Evolutionary conservation across 2,329 filamentous ascomycete genomes (phyloP).

Genomic region (Hypoxylon rubiginosum): DNA sequence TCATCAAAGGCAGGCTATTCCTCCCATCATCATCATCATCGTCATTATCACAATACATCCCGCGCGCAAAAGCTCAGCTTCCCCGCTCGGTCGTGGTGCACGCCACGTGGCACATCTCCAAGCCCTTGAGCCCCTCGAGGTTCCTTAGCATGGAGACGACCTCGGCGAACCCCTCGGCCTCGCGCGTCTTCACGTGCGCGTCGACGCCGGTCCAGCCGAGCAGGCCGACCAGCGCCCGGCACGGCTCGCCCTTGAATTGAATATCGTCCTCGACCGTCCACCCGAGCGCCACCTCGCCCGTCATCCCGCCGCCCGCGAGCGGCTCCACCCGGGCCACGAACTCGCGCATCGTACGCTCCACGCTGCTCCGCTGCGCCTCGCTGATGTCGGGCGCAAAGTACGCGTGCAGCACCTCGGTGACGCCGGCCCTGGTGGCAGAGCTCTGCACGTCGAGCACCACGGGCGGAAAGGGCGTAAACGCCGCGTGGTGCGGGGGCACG

Average conservation of each 20-base stretch:
- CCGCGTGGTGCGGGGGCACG: constrained; percentile 38
- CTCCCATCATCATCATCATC: too few species aligned
- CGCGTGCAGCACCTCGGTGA: constrained; percentile 38
- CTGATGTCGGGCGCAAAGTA: constrained; percentile 36
- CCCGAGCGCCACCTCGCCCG: constrained; percentile 37
- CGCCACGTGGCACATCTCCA: constrained; percentile 39
- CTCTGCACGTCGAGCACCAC: constrained; percentile 14
- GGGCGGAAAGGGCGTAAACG: constrained; percentile 38
- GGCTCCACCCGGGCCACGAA: constrained; percentile 18
- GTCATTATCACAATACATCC: background rate
- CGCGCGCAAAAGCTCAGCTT: background rate
- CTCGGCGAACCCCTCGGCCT: constrained; percentile 33
- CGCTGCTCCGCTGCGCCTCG: constrained; percentile 7
- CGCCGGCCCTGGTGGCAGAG: constrained; percentile 2
- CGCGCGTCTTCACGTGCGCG: constrained; percentile 33
- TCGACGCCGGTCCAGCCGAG: constrained; percentile 45
- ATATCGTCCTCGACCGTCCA: constrained; percentile 44
- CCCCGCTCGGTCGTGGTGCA: constrained; percentile 27
- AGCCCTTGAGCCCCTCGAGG: constrained; percentile 34
- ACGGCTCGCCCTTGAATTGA: constrained; percentile 31
- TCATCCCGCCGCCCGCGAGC: constrained; percentile 18
- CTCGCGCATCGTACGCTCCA: background rate
- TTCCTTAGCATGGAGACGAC: constrained; percentile 27
- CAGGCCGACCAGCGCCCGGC: constrained; percentile 35
- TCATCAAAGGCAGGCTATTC: background rate